These are phyloP conservation scores for Salix koriyanagi DNA, from an alignment of 345 rosid species.

Conservation along the genomic window DNA sequence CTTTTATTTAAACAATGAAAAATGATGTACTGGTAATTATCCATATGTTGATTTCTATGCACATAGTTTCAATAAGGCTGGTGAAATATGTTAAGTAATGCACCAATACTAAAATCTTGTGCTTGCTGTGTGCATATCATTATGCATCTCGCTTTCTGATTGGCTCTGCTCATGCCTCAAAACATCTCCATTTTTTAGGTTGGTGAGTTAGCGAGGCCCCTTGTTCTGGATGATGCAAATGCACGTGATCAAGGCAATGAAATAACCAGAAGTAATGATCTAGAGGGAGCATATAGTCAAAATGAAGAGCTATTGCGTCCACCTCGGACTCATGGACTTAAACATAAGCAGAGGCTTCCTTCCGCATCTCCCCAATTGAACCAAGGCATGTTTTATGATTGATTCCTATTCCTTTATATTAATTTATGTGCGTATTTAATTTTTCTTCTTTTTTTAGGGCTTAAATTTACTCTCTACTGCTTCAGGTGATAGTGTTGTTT, in stretches of 20 bases:
- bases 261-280: constrained; percentile 49
- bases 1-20: not conserved
- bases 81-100: not conserved
- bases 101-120: not conserved
- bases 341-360: constrained; percentile 63
- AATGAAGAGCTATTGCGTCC: constrained; percentile 53
- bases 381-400: constrained; percentile 31
- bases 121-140: not conserved
- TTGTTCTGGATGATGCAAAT: constrained; percentile 50
- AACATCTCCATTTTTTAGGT: constrained; percentile 29
- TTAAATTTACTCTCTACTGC: constrained; percentile 8
- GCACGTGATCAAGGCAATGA: constrained; percentile 49
- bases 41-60: not conserved
- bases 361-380: constrained; percentile 41
- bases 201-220: constrained; percentile 71
- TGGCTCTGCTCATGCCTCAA: constrained; percentile 4
- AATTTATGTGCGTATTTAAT: not conserved
- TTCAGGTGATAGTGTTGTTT: constrained; percentile 61
- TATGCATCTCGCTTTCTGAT: not conserved
- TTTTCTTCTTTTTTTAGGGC: not conserved
- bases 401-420: not conserved
- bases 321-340: constrained; percentile 49
- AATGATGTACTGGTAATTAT: not conserved
- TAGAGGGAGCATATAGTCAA: constrained; percentile 65
- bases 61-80: not conserved